Evolutionary conservation across 2,329 filamentous ascomycete species (phyloP).

Genomic region (Fusarium camptoceras): DNA sequence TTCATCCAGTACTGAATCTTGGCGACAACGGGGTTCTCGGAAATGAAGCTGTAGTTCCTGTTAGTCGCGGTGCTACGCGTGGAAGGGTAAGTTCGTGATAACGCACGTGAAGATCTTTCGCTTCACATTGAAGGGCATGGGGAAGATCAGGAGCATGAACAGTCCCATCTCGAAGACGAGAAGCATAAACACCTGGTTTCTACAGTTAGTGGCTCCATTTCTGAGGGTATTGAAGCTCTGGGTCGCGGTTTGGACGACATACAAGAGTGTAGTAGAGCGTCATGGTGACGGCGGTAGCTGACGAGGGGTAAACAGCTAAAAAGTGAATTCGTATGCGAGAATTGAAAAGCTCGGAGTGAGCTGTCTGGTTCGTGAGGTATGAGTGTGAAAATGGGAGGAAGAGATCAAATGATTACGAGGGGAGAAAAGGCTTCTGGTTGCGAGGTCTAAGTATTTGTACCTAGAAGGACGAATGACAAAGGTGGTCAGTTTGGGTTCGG

Average conservation of each 20-base stretch:
- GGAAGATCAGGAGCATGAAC: slow-evolving; percentile 84
- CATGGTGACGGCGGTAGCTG: slow-evolving; percentile 56
- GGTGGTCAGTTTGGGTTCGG: slow-evolving; percentile 47
- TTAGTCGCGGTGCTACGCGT: slow-evolving; percentile 10
- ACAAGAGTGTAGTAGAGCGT: slow-evolving; percentile 70
- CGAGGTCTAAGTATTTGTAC: slow-evolving; percentile 34
- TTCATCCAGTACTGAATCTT: slow-evolving; percentile 98
- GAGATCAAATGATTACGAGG: background rate
- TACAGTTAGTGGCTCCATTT: slow-evolving; percentile 35
- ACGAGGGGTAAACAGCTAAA: slow-evolving; percentile 40
- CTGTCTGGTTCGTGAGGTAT: slow-evolving; percentile 2
- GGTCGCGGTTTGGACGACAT: slow-evolving; percentile 41
- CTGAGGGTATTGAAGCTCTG: background rate
- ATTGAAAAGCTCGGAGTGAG: slow-evolving; percentile 24
- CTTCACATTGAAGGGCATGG: slow-evolving; percentile 87
- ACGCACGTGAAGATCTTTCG: slow-evolving; percentile 83
- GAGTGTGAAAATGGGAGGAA: background rate
- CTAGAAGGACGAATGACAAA: slow-evolving; percentile 39
- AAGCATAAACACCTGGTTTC: slow-evolving; percentile 80
- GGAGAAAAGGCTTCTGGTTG: slow-evolving; percentile 6
- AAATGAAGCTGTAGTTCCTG: slow-evolving; percentile 78
- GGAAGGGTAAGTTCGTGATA: background rate
- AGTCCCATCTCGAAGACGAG: slow-evolving; percentile 85
- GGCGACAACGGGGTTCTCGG: slow-evolving; percentile 83
- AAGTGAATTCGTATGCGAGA: slow-evolving; percentile 1